Evolutionary conservation across 23 red algal genomes (phyloP).

Genomic region (Gracilariopsis chorda): DNA sequence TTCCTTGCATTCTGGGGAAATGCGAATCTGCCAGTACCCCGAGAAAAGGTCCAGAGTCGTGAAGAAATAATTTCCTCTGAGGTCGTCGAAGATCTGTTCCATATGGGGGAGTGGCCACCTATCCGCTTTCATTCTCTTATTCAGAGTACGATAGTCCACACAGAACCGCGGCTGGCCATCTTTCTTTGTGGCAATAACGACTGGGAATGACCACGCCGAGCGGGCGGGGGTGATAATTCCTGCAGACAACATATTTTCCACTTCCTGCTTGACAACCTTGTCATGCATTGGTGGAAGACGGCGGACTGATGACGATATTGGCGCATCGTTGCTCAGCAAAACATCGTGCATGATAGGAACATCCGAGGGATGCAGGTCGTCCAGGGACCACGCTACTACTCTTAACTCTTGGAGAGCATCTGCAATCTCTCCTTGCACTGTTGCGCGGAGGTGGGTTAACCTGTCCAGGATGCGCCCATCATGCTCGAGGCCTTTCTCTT

Average conservation of each 20-base stretch:
- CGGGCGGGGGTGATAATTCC: background rate
- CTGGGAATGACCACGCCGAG: conserved; percentile 29
- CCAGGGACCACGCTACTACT: background rate
- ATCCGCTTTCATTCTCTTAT: background rate
- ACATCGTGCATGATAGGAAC: background rate
- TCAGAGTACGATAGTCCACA: background rate
- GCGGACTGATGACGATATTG: background rate
- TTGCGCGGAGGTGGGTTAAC: background rate
- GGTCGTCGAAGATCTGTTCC: background rate
- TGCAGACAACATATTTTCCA: background rate
- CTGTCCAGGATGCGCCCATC: background rate
- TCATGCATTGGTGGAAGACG: conserved; percentile 15
- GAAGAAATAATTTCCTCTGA: background rate
- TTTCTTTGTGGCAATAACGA: conserved; percentile 55
- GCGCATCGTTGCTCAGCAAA: background rate
- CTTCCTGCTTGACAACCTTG: background rate
- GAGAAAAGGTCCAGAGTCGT: background rate
- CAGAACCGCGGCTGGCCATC: conserved; percentile 22
- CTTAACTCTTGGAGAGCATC: background rate
- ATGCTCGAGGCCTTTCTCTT: background rate
- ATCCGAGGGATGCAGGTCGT: background rate
- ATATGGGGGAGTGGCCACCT: background rate
- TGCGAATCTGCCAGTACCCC: background rate
- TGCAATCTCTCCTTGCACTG: background rate
- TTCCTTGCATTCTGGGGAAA: background rate